Conservation (phyloP, 768 basidiomycete species). For the Termitomyces eurrhizus region DNA sequence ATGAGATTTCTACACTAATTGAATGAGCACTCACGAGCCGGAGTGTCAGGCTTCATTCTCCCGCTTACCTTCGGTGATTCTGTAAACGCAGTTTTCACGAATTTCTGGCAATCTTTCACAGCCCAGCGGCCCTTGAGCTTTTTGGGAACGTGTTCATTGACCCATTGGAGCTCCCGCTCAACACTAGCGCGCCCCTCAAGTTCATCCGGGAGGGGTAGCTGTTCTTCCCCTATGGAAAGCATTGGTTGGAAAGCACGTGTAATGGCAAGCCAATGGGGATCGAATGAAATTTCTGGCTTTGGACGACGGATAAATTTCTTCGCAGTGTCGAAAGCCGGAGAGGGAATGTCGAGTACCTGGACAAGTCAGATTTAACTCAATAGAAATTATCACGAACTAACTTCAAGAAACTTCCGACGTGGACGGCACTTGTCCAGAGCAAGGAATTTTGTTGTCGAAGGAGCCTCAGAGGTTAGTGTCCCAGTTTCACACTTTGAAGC, state of each 20-base stretch:
- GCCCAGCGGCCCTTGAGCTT: conserved; percentile 29
- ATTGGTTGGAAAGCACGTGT: conserved; percentile 80
- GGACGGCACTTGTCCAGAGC: conserved; percentile 90
- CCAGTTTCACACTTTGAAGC: background rate
- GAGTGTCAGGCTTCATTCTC: conserved; percentile 4
- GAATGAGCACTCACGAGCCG: conserved; percentile 32
- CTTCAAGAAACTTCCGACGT: conserved; percentile 77
- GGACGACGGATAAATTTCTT: conserved; percentile 12
- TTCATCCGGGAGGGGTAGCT: conserved; percentile 58
- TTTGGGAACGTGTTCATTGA: conserved; percentile 51
- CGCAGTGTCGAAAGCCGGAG: conserved; percentile 11
- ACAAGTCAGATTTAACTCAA: background rate
- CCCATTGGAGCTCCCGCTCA: conserved; percentile 60
- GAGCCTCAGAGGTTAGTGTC: conserved; percentile 5
- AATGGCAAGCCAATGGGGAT: conserved; percentile 94
- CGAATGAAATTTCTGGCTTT: conserved; percentile 56
- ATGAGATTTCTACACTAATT: conserved; percentile 22
- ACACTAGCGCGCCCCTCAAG: conserved; percentile 50
- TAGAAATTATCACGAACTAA: conserved; percentile 22
- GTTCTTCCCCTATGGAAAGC: conserved; percentile 51
- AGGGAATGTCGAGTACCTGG: conserved; percentile 68
- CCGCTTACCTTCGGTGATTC: conserved; percentile 30
- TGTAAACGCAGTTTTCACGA: conserved; percentile 58
- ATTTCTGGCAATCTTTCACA: conserved; percentile 60
- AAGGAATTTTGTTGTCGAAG: conserved; percentile 69